Conservation (phyloP, 345 rosid genomes). For the Capsella bursapastoris region DNA sequence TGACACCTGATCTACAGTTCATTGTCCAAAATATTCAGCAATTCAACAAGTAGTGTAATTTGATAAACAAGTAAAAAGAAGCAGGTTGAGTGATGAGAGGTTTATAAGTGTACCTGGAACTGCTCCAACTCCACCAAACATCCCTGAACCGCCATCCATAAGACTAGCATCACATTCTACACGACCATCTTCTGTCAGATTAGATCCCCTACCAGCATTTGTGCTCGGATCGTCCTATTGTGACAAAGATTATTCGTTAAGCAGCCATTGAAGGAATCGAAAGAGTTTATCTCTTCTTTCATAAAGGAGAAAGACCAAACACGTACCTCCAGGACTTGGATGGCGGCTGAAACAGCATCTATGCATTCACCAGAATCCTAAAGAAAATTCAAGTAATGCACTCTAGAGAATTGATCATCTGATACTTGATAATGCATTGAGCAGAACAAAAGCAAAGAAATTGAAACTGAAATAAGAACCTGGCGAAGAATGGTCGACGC, state of each 20-base stretch:
- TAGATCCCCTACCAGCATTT: conserved; percentile 97
- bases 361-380: conserved; percentile 70
- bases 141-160: conserved; percentile 87
- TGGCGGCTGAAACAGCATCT: conserved; percentile 88
- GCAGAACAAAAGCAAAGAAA: not conserved
- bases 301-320: not conserved
- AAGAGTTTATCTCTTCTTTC: not conserved
- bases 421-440: not conserved
- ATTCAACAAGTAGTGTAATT: not conserved
- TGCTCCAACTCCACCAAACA: conserved; percentile 97
- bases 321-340: conserved; percentile 86
- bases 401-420: not conserved
- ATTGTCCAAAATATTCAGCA: conserved; percentile 29
- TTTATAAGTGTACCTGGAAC: conserved; percentile 67
- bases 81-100: not conserved
- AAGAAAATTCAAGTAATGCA: conserved; percentile 17
- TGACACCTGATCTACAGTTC: conserved; percentile 80
- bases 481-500: conserved; percentile 80
- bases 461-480: conserved; percentile 43
- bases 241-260: not conserved
- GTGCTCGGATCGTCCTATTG: conserved; percentile 81
- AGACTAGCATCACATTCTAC: conserved; percentile 95
- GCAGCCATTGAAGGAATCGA: conserved; percentile 6
- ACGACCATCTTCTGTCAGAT: conserved; percentile 87
- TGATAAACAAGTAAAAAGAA: conserved; percentile 3